phyloP scores from a whole-genome alignment of 108 stramenopile genomes.

The Phaeodactylum tricornutum region DNA sequence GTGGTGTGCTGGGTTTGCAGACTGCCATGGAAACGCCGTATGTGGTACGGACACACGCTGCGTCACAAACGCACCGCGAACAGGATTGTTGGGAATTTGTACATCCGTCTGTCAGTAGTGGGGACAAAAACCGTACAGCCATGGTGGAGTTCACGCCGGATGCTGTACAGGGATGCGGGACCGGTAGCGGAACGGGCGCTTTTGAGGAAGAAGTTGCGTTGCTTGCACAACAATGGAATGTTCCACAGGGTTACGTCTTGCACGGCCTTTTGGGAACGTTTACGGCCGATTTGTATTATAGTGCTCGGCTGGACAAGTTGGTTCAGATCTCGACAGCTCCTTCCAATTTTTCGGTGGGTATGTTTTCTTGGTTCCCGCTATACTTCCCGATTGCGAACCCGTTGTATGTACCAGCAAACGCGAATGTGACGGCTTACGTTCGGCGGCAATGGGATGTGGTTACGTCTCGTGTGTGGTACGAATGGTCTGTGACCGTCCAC shows the following conservation, averaged over 20 bases:
- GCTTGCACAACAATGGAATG: constrained; percentile 7
- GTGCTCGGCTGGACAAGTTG: neutral
- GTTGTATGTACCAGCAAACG: constrained; percentile 87
- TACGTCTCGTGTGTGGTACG: constrained; percentile 86
- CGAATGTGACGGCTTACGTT: constrained; percentile 53
- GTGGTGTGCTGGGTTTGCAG: constrained; percentile 34
- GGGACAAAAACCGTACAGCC: neutral
- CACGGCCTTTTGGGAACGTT: constrained; percentile 96
- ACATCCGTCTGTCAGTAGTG: constrained; percentile 11
- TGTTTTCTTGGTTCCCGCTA: constrained; percentile 12
- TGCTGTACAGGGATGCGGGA: neutral
- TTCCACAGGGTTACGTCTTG: too few species aligned
- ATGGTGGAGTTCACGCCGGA: neutral
- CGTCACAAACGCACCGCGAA: constrained; percentile 73
- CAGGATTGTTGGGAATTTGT: constrained; percentile 78
- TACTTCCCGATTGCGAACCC: constrained; percentile 25
- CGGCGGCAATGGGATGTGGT: constrained; percentile 48
- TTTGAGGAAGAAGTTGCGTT: constrained; percentile 32
- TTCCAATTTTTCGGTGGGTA: constrained; percentile 59
- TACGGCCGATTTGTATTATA: constrained; percentile 62
- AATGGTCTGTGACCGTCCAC: constrained; percentile 85
- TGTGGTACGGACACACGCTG: constrained; percentile 93
- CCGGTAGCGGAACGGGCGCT: constrained; percentile 59
- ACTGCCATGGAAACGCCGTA: constrained; percentile 88
- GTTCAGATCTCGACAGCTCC: constrained; percentile 87